Base-by-base conservation (phyloP, 148 eudicot genomes). In the Persicaria maculosa region DNA sequence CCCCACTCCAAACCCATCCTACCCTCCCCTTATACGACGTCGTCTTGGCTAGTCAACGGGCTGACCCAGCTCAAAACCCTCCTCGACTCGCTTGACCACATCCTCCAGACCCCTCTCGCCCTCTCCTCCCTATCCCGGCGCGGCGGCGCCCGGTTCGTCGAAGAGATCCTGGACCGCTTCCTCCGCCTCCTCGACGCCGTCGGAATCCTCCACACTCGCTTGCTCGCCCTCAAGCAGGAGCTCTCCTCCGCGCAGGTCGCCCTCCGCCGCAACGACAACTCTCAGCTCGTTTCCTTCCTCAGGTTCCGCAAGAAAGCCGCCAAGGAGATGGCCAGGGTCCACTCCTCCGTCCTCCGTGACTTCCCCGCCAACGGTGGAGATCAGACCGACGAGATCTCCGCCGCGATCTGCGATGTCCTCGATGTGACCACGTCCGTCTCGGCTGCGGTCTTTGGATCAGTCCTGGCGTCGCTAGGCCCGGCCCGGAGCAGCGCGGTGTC, bases 91-190 rank as follows among this genome's bases (percentile, higher is more conserved):
- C 86, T 91, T 6, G 93, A 87, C 77, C 90, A 89, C 46, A 78
- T 88, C 64, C 89, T 93, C 25, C 89, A 80, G 59, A 85, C 88
- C 47, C 97, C 91, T 0, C 25, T 80, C 91, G 0, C 79, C 91
- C 50, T 78, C 80, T 53, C 72, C 80, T 4, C 74, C 58, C 7
- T 17, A 80, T 5, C 68, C 5, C 6, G 6, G 10, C 10, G 36
- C 45, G 68, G 68, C 0, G 44, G 69, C 7, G 17, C 45, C n/a
- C 69, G 50, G 1, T 75, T 79, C 45, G 74, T 93, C 50, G 92
- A 91, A 74, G 86, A 76, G 81, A 87, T 91, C 74, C 80, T 93
- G 6, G 95, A 93, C 54, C 93, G 86, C 72, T 86, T 86, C 43
- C 87, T 93, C 0, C 72, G 78, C 4, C 86, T 88, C 59, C 86